Base-by-base conservation (phyloP, 306 rosid genomes). In the Prosopis cineraria region DNA sequence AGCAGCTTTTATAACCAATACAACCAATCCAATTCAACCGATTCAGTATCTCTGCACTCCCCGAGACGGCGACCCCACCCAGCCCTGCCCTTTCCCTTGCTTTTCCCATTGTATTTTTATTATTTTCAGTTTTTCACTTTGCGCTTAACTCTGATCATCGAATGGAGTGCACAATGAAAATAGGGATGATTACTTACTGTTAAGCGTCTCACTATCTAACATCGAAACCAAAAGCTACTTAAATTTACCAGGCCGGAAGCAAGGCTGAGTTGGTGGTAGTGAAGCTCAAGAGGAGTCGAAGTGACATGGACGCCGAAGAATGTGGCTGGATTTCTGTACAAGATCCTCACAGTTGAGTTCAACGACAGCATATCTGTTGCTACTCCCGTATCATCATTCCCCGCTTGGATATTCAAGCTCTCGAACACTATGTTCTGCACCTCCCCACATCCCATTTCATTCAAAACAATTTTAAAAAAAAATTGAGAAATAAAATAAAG, bases 281-380 rank as follows among this genome's bases (percentile, higher is more conserved):
- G 84, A 24, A 95, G 97, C 5, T 85, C 81, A 53, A 95, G 62
- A 8, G 96, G 98, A 1, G 91, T 89, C 0, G 91, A 85, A 41
- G 88, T 88, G 89, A 92, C 98, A 60, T 95, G 98, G 76, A 91
- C 89, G 34, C 97, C 97, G 83, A 92, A 95, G 78, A 95, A 95
- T 3, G 98, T 89, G 19, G 85, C 97, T 0, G 92, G 93, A 69
- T 95, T 95, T 60, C 70, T 85, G 84, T 89, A 95, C 8, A 62
- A 27, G 12, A 95, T 88, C 86, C 78, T 87, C 27, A 95, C 97
- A 88, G 98, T 95, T 40, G 98, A 91, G 62, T 95, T 95, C 81
- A 95, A 19, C 48, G 98, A 78, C 63, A 95, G 74, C 97, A 95
- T 85, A 68, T 95, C 95, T 3, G 98, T 95, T 53, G 93, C 65